Base-by-base conservation (phyloP, 495 filamentous ascomycete species). In the Glarea lozoyensis region DNA sequence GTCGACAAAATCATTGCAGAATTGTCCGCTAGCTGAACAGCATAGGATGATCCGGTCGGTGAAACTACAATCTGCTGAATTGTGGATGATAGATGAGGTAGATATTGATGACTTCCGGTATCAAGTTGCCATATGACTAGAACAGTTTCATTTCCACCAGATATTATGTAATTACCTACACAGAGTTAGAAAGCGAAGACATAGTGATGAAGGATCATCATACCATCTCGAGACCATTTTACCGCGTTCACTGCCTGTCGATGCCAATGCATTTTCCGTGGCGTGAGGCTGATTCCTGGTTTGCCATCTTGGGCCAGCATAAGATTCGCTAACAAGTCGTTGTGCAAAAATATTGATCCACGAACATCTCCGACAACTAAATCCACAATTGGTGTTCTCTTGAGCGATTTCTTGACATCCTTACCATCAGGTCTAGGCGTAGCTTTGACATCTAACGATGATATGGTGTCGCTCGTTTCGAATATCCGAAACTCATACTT, bases 101-200 rank as follows among this genome's bases (percentile, higher is more conserved):
- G 64, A 58, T 75, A 83, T 52, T 90, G 81, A 50, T 76, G 76
- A 46, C 78, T 77, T 22, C 78, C 78, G 1, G 90, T 95, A 46
- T 92, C 86, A 15, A 97, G 62, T 59, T 99, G 92, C 88, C 89
- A 99, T n/a, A 95, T 62, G 12, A 96, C 84, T 37, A 99, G 65
- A 3, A 92, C 88, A 1, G 86, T 87, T 60, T 97, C 92, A 10
- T 76, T 72, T 9, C 92, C 93, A 45, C 92, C 92, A 30, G 92
- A 97, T 23, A 98, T 81, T 23, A 97, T 60, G 56, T 98, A 98
- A 53, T 95, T 90, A n/a, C 89, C 88, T 95, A 54, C 1, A 40
- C 10, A 17, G 24, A 29, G 13, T 53, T 18, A 53, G 46, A n/a
- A 16, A 36, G 24, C 10, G 3, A 18, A 6, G 5, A 12, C 11